phyloP scores from a whole-genome alignment of 495 filamentous ascomycete species.

The Elasticomyces elasticus region DNA sequence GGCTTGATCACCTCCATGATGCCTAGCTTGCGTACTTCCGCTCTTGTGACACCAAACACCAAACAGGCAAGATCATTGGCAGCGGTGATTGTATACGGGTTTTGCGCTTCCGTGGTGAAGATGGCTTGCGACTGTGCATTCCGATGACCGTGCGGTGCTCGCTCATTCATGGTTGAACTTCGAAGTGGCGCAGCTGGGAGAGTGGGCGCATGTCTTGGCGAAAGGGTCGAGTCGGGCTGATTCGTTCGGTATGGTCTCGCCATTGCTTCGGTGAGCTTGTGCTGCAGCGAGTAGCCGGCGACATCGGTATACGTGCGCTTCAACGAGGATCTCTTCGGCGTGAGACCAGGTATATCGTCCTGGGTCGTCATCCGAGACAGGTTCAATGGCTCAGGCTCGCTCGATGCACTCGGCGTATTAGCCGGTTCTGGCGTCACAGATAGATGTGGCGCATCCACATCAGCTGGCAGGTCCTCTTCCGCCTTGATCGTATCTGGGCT shows the following conservation, averaged over 20 bases:
- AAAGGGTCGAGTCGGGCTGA: conserved; percentile 24
- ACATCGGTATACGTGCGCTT: conserved; percentile 85
- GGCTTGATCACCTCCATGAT: conserved; percentile 89
- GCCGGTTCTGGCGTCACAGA: too few relatives aligned
- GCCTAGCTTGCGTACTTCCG: conserved; percentile 86
- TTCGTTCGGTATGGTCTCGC: conserved; percentile 60
- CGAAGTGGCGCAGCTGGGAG: conserved; percentile 7
- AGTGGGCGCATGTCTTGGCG: conserved; percentile 37
- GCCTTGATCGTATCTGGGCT: conserved; percentile 2
- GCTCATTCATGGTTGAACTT: conserved; percentile 13
- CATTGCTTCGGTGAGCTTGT: conserved; percentile 78
- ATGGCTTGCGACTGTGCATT: conserved; percentile 92
- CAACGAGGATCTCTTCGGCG: conserved; percentile 57
- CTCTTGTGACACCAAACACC: conserved; percentile 88
- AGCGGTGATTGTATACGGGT: conserved; percentile 89
- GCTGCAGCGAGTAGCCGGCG: conserved; percentile 57
- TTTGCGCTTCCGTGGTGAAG: conserved; percentile 78
- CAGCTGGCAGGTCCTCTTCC: not conserved
- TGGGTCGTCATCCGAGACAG: conserved; percentile 5
- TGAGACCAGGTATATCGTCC: conserved; percentile 1
- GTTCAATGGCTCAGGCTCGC: not conserved
- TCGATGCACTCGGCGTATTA: not conserved
- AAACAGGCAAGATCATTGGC: conserved; percentile 97
- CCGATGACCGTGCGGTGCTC: conserved; percentile 55
- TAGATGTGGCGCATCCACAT: too few relatives aligned